Evolutionary conservation across 169 alveolate genomes (phyloP).

Genomic region (Cryptosporidium sp.): DNA sequence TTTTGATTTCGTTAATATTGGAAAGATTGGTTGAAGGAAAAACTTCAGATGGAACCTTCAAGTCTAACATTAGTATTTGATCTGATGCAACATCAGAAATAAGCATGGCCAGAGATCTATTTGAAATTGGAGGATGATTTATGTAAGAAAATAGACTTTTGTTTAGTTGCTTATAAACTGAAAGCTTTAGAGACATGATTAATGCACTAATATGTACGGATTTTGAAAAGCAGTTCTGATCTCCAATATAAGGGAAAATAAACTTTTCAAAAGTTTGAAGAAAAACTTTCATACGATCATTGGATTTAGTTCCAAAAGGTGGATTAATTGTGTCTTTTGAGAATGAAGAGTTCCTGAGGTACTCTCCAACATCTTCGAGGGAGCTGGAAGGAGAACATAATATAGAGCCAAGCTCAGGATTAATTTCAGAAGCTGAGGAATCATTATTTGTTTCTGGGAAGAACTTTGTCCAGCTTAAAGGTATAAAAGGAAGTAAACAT

Average conservation of each 20-base stretch:
- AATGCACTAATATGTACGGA: slow-evolving; percentile 23
- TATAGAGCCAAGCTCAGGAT: slow-evolving; percentile 2
- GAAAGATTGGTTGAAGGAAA: neutral
- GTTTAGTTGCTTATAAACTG: slow-evolving; percentile 41
- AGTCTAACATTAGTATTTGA: slow-evolving; percentile 17
- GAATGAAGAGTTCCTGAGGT: slow-evolving; percentile 9
- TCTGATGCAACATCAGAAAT: slow-evolving; percentile 31
- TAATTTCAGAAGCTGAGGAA: neutral
- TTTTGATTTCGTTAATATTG: neutral
- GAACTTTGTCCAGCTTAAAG: slow-evolving; percentile 23
- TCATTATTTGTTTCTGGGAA: slow-evolving; percentile 4
- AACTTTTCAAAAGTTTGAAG: slow-evolving; percentile 31
- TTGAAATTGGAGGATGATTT: slow-evolving; percentile 53
- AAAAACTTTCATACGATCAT: neutral
- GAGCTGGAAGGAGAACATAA: slow-evolving; percentile 10
- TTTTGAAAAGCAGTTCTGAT: slow-evolving; percentile 47
- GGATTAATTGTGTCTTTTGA: neutral
- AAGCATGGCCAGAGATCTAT: neutral
- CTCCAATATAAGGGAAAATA: slow-evolving; percentile 49
- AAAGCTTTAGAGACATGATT: slow-evolving; percentile 24
- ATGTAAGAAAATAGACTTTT: slow-evolving; percentile 12
- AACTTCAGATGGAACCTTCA: slow-evolving; percentile 22
- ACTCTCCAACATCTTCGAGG: neutral
- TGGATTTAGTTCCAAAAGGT: neutral
- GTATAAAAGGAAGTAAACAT: slow-evolving; percentile 35